Percentiles rank a stretch among this genome's conserved stretches.
phyloP scores from a whole-genome alignment of 2,329 filamentous ascomycete species.

The Penicillium sp. region DNA sequence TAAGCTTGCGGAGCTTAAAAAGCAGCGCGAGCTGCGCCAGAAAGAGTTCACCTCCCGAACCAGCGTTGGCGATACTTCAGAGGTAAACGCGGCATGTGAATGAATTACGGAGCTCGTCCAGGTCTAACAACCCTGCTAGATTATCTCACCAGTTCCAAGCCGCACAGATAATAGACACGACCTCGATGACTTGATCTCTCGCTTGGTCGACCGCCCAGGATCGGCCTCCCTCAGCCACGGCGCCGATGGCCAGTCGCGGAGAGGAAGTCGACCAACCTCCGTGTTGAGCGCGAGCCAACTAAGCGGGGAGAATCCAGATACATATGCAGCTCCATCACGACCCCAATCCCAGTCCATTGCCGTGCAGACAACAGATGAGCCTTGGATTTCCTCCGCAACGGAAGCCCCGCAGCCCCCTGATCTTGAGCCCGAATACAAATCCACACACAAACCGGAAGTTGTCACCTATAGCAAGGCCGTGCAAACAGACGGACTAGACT shows the following conservation, averaged over 20 bases:
- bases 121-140: slow-evolving; percentile 41
- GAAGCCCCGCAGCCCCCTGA: slow-evolving; percentile 62
- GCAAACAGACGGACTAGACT: slow-evolving; percentile 75
- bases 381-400: slow-evolving; percentile 68
- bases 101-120: slow-evolving; percentile 3
- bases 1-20: slow-evolving; percentile 93
- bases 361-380: slow-evolving; percentile 69
- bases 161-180: slow-evolving; percentile 65
- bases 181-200: slow-evolving; percentile 82
- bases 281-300: slow-evolving; percentile 77
- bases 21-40: slow-evolving; percentile 79
- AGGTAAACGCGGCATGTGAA: slow-evolving; percentile 54
- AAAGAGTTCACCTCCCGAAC: slow-evolving; percentile 71
- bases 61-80: slow-evolving; percentile 65
- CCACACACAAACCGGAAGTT: slow-evolving; percentile 62
- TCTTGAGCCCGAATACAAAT: slow-evolving; percentile 11
- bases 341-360: slow-evolving; percentile 47
- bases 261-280: slow-evolving; percentile 76
- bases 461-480: slow-evolving; percentile 97
- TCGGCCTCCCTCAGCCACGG: slow-evolving; percentile 62
- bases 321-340: slow-evolving; percentile 39
- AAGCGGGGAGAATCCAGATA: slow-evolving; percentile 63
- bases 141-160: slow-evolving; percentile 67
- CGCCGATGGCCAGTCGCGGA: slow-evolving; percentile 44
- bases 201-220: slow-evolving; percentile 71